These are phyloP conservation scores for Wickerhamomyces canadensis DNA, from an alignment of 805 yeast genomes.

Conservation along the genomic window DNA sequence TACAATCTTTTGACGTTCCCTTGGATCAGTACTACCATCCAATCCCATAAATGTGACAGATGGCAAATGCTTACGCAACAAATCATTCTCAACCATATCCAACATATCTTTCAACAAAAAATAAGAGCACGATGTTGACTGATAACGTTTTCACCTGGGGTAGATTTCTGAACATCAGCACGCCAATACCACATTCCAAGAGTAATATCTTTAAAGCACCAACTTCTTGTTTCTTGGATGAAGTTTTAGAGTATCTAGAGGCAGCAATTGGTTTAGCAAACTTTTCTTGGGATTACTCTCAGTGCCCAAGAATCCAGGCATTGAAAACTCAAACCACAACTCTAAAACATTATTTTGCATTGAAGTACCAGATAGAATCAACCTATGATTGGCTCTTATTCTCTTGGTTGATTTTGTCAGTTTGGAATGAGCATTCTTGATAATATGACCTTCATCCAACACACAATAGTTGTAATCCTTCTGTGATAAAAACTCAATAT, in stretches of 20 bases:
- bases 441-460: slow-evolving; percentile 95
- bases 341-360: slow-evolving; percentile 96
- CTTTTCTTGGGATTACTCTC: slow-evolving; percentile 90
- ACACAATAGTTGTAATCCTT: slow-evolving; percentile 89
- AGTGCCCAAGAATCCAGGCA: slow-evolving; percentile 98
- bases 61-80: slow-evolving; percentile 80
- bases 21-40: slow-evolving; percentile 92
- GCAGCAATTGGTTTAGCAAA: slow-evolving; percentile 98
- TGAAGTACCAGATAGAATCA: slow-evolving; percentile 94
- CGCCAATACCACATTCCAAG: slow-evolving; percentile 84
- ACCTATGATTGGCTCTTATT: slow-evolving; percentile 79
- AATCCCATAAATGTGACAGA: slow-evolving; percentile 89
- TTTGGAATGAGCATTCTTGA: slow-evolving; percentile 86
- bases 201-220: slow-evolving; percentile 85
- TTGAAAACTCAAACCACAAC: slow-evolving; percentile 95
- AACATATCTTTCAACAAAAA: slow-evolving; percentile 97
- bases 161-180: slow-evolving; percentile 32
- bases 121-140: slow-evolving; percentile 94
- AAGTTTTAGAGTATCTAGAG: slow-evolving; percentile 80
- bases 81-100: slow-evolving; percentile 90
- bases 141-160: slow-evolving; percentile 48
- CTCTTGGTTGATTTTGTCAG: slow-evolving; percentile 83
- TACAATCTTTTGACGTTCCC: slow-evolving; percentile 87
- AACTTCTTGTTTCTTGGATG: slow-evolving; percentile 91
- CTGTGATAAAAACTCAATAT: slow-evolving; percentile 53